Evolutionary conservation across 331 rosid species (phyloP).

Genomic region (Quercus tomentella): DNA sequence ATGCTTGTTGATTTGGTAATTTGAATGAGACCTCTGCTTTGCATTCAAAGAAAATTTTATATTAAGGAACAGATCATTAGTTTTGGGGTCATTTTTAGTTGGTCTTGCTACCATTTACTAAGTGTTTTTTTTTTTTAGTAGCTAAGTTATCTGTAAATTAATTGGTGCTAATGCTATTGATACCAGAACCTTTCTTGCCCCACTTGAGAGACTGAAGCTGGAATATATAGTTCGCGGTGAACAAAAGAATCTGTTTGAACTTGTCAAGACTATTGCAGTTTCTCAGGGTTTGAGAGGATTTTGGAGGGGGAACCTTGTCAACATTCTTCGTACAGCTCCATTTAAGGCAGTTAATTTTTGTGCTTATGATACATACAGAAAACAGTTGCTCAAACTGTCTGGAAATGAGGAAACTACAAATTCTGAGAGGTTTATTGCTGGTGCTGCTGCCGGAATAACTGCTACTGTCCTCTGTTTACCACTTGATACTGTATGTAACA

Average conservation of each 20-base stretch:
- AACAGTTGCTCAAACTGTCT: constrained; percentile 65
- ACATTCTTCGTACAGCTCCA: constrained; percentile 93
- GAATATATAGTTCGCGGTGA: constrained; percentile 92
- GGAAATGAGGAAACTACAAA: constrained; percentile 76
- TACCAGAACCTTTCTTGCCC: constrained; percentile 90
- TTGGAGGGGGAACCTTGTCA: constrained; percentile 93
- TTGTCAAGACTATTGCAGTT: constrained; percentile 59
- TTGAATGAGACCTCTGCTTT: neutral
- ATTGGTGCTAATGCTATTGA: neutral
- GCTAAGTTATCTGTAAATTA: neutral
- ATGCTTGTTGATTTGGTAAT: neutral
- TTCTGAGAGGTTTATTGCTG: constrained; percentile 94
- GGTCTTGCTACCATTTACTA: neutral
- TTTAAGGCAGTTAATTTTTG: constrained; percentile 91
- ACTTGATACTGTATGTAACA: constrained; percentile 81
- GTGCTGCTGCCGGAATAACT: constrained; percentile 93
- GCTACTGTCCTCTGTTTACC: constrained; percentile 85
- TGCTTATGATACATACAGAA: constrained; percentile 93
- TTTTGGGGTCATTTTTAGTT: neutral
- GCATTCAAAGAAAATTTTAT: neutral
- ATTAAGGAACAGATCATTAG: neutral
- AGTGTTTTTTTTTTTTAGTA: no score
- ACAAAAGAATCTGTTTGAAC: constrained; percentile 57
- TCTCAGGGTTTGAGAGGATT: constrained; percentile 93
- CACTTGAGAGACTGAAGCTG: constrained; percentile 98